A percentile compares a stretch with the other conserved stretches of the same genome.
These are phyloP conservation scores for Ogataea dorogensis DNA, from an alignment of 805 yeast species.

Conservation along the genomic window DNA sequence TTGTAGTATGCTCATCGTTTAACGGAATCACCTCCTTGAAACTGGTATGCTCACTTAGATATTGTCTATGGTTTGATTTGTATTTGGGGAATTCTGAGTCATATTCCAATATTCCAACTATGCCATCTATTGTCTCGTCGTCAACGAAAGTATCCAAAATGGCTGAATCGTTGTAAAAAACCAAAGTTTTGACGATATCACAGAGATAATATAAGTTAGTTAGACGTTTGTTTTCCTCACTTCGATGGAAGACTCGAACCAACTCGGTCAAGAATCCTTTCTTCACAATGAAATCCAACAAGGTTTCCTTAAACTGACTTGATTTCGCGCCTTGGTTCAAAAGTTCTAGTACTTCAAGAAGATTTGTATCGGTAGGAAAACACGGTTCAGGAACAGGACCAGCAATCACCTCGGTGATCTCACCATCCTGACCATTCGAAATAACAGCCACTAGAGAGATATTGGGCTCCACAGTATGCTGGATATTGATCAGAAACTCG, in stretches of 20 bases:
- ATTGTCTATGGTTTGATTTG: conserved; percentile 78
- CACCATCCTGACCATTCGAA: conserved; percentile 44
- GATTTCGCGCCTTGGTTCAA: conserved; percentile 62
- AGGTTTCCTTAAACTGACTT: conserved; percentile 58
- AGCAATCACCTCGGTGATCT: conserved; percentile 71
- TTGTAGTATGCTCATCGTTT: conserved; percentile 45
- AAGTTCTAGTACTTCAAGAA: conserved; percentile 53
- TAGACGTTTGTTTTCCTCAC: conserved; percentile 54
- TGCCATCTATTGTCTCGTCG: conserved; percentile 52
- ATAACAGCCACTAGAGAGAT: conserved; percentile 74
- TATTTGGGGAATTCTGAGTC: conserved; percentile 82
- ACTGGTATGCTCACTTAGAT: conserved; percentile 51
- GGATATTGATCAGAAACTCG: conserved; percentile 72
- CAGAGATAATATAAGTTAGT: conserved; percentile 63
- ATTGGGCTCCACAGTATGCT: conserved; percentile 56
- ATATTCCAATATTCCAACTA: conserved; percentile 82
- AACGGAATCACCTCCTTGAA: conserved; percentile 75
- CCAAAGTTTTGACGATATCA: conserved; percentile 67
- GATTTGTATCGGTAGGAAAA: conserved; percentile 48
- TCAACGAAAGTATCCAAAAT: conserved; percentile 57
- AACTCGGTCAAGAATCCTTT: conserved; percentile 53
- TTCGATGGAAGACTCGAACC: conserved; percentile 48
- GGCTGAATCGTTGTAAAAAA: conserved; percentile 67
- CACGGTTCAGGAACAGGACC: conserved; percentile 77
- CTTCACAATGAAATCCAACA: conserved; percentile 55